These are phyloP conservation scores for Spergularia bocconei DNA, from an alignment of 148 eudicot species.

Conservation along the genomic window DNA sequence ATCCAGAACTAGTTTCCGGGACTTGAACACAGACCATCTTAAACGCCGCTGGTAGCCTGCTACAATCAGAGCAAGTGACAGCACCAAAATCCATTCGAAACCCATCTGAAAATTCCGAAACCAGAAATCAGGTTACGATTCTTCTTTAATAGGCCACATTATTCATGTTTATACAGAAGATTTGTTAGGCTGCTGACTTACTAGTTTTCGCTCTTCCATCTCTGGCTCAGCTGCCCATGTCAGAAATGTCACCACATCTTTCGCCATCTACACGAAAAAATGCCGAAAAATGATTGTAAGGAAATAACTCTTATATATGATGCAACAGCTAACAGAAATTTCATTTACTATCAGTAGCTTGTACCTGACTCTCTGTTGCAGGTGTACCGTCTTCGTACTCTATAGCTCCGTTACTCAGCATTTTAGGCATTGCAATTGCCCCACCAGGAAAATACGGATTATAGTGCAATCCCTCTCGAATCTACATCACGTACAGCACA, in stretches of 20 bases:
- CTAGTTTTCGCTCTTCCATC: conserved; percentile 90
- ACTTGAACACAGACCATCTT: conserved; percentile 25
- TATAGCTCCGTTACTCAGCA: conserved; percentile 83
- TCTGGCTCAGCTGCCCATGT: conserved; percentile 86
- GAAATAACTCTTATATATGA: not conserved
- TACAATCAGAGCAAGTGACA: conserved; percentile 26
- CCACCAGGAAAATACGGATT: conserved; percentile 97
- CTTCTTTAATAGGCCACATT: not conserved
- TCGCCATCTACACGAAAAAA: conserved; percentile 65
- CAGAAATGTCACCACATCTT: conserved; percentile 69
- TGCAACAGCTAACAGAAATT: no score
- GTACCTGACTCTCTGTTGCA: conserved; percentile 86
- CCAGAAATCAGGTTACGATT: not conserved
- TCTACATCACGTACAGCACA: conserved; percentile 27
- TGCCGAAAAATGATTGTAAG: not conserved
- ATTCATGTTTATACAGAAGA: no score
- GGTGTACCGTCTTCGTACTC: conserved; percentile 96
- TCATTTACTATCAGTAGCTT: no score
- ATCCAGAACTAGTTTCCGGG: conserved; percentile 26
- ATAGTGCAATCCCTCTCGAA: conserved; percentile 76
- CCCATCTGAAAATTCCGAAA: conserved; percentile 22
- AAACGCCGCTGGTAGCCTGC: conserved; percentile 26
- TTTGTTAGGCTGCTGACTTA: conserved; percentile 14
- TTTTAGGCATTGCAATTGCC: conserved; percentile 91
- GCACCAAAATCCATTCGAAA: conserved; percentile 29